These are phyloP conservation scores for Phascolomyces articulosus DNA, from an alignment of 371 early-diverging fungal genomes.

Conservation along the genomic window DNA sequence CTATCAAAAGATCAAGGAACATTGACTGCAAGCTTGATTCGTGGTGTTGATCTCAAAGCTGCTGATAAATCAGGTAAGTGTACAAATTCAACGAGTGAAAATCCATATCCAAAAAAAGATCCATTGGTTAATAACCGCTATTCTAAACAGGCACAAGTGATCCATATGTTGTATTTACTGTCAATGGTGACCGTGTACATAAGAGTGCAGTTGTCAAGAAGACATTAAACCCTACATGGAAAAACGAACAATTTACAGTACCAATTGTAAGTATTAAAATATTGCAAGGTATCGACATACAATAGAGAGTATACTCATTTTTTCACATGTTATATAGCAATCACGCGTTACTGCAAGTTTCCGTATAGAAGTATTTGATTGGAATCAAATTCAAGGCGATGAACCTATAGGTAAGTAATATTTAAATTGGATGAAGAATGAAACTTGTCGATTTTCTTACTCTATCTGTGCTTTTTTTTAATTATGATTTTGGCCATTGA, in stretches of 20 bases:
- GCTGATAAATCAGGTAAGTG: conserved; percentile 49
- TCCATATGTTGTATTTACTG: conserved; percentile 75
- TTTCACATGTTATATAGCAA: conserved; percentile 25
- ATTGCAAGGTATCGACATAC: too few species aligned
- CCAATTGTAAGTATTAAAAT: conserved; percentile 56
- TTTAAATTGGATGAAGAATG: neutral
- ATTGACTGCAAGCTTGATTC: conserved; percentile 48
- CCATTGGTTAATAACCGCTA: neutral
- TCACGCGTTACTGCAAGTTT: conserved; percentile 63
- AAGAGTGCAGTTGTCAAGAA: conserved; percentile 81
- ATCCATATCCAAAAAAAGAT: too few species aligned
- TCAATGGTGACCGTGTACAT: conserved; percentile 80
- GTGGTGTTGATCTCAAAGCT: conserved; percentile 50
- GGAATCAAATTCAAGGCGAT: conserved; percentile 74
- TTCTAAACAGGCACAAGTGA: conserved; percentile 67
- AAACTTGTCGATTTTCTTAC: too few species aligned
- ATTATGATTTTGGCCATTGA: too few species aligned
- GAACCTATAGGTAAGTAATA: conserved; percentile 54
- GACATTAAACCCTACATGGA: conserved; percentile 84
- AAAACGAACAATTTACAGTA: conserved; percentile 72
- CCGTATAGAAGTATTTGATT: conserved; percentile 79
- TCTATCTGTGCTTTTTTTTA: too few species aligned
- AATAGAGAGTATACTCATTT: conserved; percentile 5
- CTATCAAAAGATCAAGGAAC: conserved; percentile 54
- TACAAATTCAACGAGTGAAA: too few species aligned